A percentile compares a stretch with the other conserved stretches of the same genome.
Evolutionary conservation across 2,329 filamentous ascomycete genomes (phyloP).

Genomic region (Aschersonia sp.): DNA sequence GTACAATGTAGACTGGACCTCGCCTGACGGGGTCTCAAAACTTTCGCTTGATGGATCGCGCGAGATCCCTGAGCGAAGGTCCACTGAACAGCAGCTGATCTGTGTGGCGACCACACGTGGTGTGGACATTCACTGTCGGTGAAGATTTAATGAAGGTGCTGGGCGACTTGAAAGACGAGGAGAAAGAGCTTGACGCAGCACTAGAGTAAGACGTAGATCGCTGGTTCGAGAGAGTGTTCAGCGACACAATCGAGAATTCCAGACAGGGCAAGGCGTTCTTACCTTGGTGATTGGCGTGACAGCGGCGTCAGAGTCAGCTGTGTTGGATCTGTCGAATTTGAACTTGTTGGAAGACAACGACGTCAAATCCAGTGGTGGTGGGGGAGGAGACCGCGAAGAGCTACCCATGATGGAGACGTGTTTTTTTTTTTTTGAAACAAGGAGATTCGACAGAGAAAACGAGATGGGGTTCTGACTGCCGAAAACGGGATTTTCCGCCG

Average conservation of each 20-base stretch:
- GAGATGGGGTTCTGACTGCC: background rate
- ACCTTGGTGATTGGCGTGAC: constrained; percentile 11
- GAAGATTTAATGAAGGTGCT: constrained; percentile 19
- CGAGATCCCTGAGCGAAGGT: constrained; percentile 27
- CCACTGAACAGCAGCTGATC: constrained; percentile 38
- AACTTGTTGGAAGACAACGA: constrained; percentile 6
- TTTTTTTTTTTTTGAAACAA: background rate
- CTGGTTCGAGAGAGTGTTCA: constrained; percentile 1
- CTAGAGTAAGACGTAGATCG: constrained; percentile 16
- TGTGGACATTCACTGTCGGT: constrained; percentile 35
- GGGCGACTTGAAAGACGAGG: constrained; percentile 15
- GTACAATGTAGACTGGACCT: background rate
- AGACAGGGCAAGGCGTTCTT: constrained; percentile 1
- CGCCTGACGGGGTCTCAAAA: background rate
- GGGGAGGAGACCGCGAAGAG: constrained; percentile 4
- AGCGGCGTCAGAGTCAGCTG: constrained; percentile 10
- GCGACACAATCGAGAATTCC: too few relatives aligned
- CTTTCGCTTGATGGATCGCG: constrained; percentile 24
- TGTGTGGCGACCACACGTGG: constrained; percentile 39
- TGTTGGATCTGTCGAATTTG: constrained; percentile 7
- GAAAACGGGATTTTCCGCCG: background rate
- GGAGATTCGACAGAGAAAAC: background rate
- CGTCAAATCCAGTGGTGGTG: constrained; percentile 5
- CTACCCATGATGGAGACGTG: constrained; percentile 1
- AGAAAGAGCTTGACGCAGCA: constrained; percentile 11